Conservation (phyloP, 225 moss, liverwort and hornwort genomes). For the Lunularia cruciata region DNA sequence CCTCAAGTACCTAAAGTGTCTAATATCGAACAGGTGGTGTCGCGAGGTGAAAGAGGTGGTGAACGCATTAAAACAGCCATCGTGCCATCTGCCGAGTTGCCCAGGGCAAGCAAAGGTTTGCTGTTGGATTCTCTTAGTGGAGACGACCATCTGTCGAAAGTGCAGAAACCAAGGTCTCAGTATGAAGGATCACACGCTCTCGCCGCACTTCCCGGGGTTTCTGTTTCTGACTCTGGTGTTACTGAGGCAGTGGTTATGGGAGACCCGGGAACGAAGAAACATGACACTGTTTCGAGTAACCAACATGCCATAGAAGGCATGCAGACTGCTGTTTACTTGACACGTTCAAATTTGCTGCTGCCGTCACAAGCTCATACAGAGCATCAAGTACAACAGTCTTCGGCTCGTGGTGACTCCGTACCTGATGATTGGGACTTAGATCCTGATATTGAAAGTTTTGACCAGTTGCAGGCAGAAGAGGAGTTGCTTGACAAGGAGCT, state of each 20-base stretch:
- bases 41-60: neutral
- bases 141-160: neutral
- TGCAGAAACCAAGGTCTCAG: neutral
- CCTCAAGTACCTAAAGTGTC: neutral
- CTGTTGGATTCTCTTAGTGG: neutral
- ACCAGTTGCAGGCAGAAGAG: constrained; percentile 67
- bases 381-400: constrained; percentile 13
- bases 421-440: constrained; percentile 14
- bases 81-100: neutral
- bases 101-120: neutral
- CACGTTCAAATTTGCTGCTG: neutral
- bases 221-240: constrained; percentile 10
- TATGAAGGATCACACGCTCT: neutral
- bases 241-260: constrained; percentile 11
- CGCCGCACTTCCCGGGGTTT: constrained; percentile 10
- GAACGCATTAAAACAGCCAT: neutral
- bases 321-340: constrained; percentile 9
- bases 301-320: neutral
- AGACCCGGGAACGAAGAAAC: constrained; percentile 12
- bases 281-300: constrained; percentile 10
- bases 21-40: neutral
- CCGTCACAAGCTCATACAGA: constrained; percentile 14
- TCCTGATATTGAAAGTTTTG: constrained; percentile 31
- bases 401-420: constrained; percentile 14
- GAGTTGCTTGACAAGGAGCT: constrained; percentile 65